Evolutionary conservation across 495 filamentous ascomycete genomes (phyloP).

Genomic region (Hypoxylon lienhwacheense): DNA sequence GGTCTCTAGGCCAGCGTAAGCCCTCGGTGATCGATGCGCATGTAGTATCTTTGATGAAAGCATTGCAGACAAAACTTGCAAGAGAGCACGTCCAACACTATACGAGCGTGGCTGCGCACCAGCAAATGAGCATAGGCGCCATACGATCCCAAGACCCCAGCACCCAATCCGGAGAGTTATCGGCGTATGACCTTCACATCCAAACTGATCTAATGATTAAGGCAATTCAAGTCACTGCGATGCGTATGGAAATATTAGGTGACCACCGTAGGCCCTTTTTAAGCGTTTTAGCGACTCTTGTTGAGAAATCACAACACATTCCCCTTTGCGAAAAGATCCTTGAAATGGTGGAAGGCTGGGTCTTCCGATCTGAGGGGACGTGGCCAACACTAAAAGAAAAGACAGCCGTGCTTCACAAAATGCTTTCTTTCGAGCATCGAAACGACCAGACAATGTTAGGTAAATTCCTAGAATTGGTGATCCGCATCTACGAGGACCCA

Average conservation of each 20-base stretch:
- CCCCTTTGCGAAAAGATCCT: constrained; percentile 87
- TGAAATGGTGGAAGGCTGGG: constrained; percentile 92
- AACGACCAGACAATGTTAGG: constrained; percentile 78
- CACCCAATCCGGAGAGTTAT: constrained; percentile 59
- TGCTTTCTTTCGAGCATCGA: constrained; percentile 90
- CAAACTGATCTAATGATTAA: constrained; percentile 88
- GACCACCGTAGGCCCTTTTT: constrained; percentile 91
- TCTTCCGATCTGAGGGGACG: constrained; percentile 88
- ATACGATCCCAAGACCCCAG: constrained; percentile 50
- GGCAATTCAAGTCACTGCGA: constrained; percentile 85
- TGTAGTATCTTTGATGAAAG: constrained; percentile 86
- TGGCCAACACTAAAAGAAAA: constrained; percentile 98
- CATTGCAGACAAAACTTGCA: constrained; percentile 86
- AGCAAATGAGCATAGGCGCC: constrained; percentile 43
- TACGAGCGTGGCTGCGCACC: constrained; percentile 52
- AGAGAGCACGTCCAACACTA: constrained; percentile 88
- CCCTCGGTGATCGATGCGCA: constrained; percentile 87
- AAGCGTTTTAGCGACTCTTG: constrained; percentile 88
- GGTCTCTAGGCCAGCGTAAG: constrained; percentile 82
- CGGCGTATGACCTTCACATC: constrained; percentile 76
- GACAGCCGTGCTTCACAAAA: constrained; percentile 94
- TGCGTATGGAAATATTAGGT: constrained; percentile 89
- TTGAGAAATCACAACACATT: constrained; percentile 88
- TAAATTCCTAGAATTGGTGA: constrained; percentile 93
- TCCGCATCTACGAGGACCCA: constrained; percentile 94